These are phyloP conservation scores for sunflower (Helianthus annuus) DNA, from an alignment of 129 eudicot species.

Conservation along the genomic window HanXRQr2.0-SUNRISE NC_035435.2:4707596-4708095, in stretches of 20 bases:
- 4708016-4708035: neutral
- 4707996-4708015: too few relatives aligned
- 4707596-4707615: slow-evolving; percentile 49
- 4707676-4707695: slow-evolving; percentile 53
- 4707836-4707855: slow-evolving; percentile 16
- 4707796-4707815: neutral
- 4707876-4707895: neutral
- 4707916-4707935: slow-evolving; percentile 10
- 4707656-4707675: slow-evolving; percentile 33
- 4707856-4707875: too few relatives aligned
- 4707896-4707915: slow-evolving; percentile 19
- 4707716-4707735: slow-evolving; percentile 30
- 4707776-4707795: neutral
- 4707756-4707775: slow-evolving; percentile 6
- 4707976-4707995: slow-evolving; percentile 2
- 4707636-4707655: slow-evolving; percentile 46
- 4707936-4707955: neutral
- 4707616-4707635: slow-evolving; percentile 53
- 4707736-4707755: neutral
- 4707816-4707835: neutral
- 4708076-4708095: neutral
- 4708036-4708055: neutral
- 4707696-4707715: slow-evolving; percentile 27
- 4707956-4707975: neutral
- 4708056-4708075: neutral